These are phyloP conservation scores for Podospora sp. DNA, from an alignment of 495 filamentous ascomycete species.

Conservation along the genomic window DNA sequence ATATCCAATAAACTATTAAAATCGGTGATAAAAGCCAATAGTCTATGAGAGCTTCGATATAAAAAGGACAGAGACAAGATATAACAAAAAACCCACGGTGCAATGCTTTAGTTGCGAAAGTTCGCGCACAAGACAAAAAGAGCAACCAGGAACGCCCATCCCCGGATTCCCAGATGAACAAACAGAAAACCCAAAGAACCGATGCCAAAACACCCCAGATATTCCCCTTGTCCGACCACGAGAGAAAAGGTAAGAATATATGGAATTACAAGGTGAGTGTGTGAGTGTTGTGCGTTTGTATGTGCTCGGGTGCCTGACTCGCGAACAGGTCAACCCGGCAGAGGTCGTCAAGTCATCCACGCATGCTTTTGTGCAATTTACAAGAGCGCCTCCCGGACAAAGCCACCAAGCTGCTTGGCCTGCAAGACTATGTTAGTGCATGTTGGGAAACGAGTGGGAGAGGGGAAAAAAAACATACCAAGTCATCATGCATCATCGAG, in stretches of 20 bases:
- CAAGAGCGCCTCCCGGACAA: conserved; percentile 35
- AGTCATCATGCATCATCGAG: conserved; percentile 67
- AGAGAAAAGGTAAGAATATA: conserved; percentile 2
- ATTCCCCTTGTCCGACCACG: conserved; percentile 1
- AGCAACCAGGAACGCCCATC: not conserved
- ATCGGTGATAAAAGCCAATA: not conserved
- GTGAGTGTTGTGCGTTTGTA: not conserved
- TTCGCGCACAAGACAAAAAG: not conserved
- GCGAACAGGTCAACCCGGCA: not conserved
- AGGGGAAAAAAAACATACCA: conserved; percentile 44
- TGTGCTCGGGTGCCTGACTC: not conserved
- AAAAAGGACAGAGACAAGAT: not conserved
- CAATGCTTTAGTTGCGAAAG: conserved; percentile 2
- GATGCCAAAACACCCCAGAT: not conserved
- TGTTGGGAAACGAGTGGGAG: not conserved
- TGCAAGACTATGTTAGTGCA: conserved; percentile 16
- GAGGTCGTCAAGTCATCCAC: not conserved
- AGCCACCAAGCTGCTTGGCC: conserved; percentile 46
- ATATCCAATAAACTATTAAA: not conserved
- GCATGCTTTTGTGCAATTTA: conserved; percentile 3
- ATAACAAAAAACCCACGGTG: conserved; percentile 5
- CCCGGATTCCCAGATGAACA: not conserved
- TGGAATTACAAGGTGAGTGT: not conserved
- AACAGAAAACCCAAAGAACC: not conserved
- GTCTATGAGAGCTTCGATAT: conserved; percentile 2